Base-by-base conservation (phyloP, 805 yeast species). In the Monosporozyma solicola region DNA sequence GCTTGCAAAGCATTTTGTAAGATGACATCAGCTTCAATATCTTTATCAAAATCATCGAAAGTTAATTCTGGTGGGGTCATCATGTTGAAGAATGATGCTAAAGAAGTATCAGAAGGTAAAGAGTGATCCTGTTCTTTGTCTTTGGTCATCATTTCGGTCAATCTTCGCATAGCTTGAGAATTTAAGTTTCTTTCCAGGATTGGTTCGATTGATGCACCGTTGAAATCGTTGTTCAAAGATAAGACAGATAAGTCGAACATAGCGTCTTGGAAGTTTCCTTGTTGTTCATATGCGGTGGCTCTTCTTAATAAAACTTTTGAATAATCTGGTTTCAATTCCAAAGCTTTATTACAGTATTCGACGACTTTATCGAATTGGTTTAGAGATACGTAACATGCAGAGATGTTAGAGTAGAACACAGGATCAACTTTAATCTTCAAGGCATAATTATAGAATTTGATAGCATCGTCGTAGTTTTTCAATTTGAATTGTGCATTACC, bases 281-380 rank as follows among this genome's bases (percentile, higher is more conserved):
- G 71, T 59, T 81, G 79, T 74, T 94, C 99, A 68, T 85, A 85
- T 33, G 97, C 95, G 59, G 84, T 81, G 35, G 97, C 97, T 72
- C 99, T 85, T 73, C 99, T 88, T 63, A 88, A 74, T 57, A 90
- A 76, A 71, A 97, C 94, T 74, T 94, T 94, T 63, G 87, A 75
- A 73, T 94, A 92, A 67, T 86, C 92, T 11, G 96, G 96, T 68
- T 89, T 86, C 63, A 92, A 73, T 62, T 82, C 78, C 63, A 94
- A 78, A 31, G 98, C 99, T 56, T 78, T 79, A 22, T 96, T 81
- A 53, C 97, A 86, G 69, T 90, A 97, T 60, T 82, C 87, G 57
- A 94, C 78, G 48, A 91, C 96, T 67, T 89, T 84, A 61, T 87
- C 89, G 67, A 81, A 83, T 57, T 90, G 80, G 58, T 83, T 80